Conservation (phyloP, 805 yeast species). For the Clavispora fructus region DNA sequence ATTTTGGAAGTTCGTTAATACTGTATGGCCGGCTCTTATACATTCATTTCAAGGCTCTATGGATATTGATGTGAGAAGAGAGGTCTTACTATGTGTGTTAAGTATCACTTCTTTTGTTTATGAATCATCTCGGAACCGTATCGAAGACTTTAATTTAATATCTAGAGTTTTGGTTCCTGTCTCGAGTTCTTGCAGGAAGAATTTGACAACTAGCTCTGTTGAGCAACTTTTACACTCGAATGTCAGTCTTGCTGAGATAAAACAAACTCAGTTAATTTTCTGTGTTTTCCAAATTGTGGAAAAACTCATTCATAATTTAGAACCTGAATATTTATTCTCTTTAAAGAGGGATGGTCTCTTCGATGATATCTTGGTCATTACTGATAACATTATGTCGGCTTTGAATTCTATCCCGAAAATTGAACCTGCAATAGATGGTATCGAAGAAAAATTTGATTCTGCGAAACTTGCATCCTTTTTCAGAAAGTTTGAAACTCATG, state of each 20-base stretch:
- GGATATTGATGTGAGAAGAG: constrained; percentile 57
- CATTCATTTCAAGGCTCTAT: constrained; percentile 69
- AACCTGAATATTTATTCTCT: constrained; percentile 38
- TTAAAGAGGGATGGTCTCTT: constrained; percentile 74
- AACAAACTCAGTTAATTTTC: constrained; percentile 39
- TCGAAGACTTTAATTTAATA: constrained; percentile 31
- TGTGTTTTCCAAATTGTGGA: constrained; percentile 49
- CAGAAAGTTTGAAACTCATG: neutral
- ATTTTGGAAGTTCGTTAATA: constrained; percentile 35
- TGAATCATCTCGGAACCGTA: constrained; percentile 21
- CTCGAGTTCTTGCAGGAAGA: constrained; percentile 47
- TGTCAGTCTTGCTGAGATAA: constrained; percentile 5
- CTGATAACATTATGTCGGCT: constrained; percentile 13
- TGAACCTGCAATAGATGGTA: neutral
- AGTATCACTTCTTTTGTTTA: constrained; percentile 45
- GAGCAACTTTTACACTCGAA: neutral
- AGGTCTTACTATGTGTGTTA: constrained; percentile 48
- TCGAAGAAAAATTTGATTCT: neutral
- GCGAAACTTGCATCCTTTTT: neutral
- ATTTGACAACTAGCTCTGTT: neutral
- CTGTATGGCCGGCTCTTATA: constrained; percentile 48
- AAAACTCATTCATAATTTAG: constrained; percentile 38
- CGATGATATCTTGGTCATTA: constrained; percentile 39
- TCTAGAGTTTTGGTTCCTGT: constrained; percentile 54
- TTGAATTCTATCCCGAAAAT: neutral